phyloP scores from a whole-genome alignment of 2,329 filamentous ascomycete species.

The Pseudopyricularia cyperi region DNA sequence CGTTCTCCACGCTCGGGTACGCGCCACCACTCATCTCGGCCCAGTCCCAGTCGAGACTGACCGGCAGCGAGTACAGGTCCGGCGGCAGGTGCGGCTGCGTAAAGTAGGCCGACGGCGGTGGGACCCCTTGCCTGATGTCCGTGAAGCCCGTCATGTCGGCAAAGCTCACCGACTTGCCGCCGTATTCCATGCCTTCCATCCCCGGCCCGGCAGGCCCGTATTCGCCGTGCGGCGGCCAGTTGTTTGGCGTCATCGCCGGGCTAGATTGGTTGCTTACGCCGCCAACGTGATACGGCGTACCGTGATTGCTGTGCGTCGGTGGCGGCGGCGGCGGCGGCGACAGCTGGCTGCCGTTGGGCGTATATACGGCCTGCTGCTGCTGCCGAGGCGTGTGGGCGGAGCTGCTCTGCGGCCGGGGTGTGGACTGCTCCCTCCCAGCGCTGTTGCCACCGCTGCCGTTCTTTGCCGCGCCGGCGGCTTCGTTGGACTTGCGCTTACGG shows the following conservation, averaged over 20 bases:
- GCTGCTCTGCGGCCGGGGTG: constrained; percentile 15
- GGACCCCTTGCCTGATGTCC: constrained; percentile 15
- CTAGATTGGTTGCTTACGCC: constrained; percentile 25
- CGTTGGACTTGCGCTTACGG: constrained; percentile 71
- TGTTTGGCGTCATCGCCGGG: constrained; percentile 27
- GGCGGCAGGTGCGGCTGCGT: constrained; percentile 84
- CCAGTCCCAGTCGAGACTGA: constrained; percentile 87
- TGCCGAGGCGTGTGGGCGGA: constrained; percentile 16
- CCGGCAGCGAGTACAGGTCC: constrained; percentile 90
- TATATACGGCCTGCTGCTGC: constrained; percentile 10
- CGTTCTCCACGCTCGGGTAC: constrained; percentile 52
- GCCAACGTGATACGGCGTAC: constrained; percentile 22
- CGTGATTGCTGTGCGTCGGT: constrained; percentile 17
- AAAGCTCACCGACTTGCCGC: constrained; percentile 26
- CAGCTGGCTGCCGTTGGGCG: constrained; percentile 11
- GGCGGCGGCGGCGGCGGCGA: too few relatives aligned
- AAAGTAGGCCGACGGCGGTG: constrained; percentile 28
- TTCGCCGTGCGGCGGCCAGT: constrained; percentile 21
- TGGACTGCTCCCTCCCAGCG: constrained; percentile 6
- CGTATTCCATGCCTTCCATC: not conserved
- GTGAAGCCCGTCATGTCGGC: constrained; percentile 31
- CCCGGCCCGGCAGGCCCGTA: not conserved
- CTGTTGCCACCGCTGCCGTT: not conserved
- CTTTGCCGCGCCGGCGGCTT: constrained; percentile 14
- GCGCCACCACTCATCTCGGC: constrained; percentile 54